Evolutionary conservation across 2,329 filamentous ascomycete species (phyloP).

Genomic region (Nemania abortiva): DNA sequence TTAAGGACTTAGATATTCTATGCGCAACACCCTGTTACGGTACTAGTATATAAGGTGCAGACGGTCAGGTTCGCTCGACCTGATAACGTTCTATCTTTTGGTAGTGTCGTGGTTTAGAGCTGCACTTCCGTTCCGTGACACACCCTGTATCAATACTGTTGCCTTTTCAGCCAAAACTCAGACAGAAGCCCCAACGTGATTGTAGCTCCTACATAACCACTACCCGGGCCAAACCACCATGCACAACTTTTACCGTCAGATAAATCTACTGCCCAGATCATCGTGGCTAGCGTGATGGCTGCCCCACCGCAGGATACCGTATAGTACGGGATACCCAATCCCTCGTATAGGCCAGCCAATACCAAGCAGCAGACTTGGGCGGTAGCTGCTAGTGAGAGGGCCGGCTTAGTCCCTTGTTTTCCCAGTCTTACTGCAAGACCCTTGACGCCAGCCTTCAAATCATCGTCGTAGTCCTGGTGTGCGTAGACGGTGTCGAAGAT

Average conservation of each 20-base stretch:
- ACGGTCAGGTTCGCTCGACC: no score
- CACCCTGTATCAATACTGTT: no score
- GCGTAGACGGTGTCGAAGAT: constrained; percentile 34
- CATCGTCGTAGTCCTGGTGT: constrained; percentile 62
- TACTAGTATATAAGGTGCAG: no score
- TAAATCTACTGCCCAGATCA: constrained; percentile 19
- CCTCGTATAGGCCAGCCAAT: constrained; percentile 8
- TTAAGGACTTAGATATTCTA: no score
- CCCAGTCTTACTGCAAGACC: constrained; percentile 59
- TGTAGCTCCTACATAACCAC: constrained; percentile 3
- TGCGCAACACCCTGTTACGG: no score
- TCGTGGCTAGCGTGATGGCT: neutral
- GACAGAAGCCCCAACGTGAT: neutral
- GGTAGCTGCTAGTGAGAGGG: neutral
- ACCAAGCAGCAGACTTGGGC: constrained; percentile 13
- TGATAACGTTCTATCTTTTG: no score
- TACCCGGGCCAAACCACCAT: neutral
- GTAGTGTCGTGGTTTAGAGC: no score
- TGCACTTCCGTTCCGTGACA: no score
- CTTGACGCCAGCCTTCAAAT: constrained; percentile 57
- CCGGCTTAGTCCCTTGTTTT: constrained; percentile 26
- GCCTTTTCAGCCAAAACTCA: neutral
- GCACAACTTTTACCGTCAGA: neutral
- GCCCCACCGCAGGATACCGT: constrained; percentile 16
- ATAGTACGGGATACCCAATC: constrained; percentile 18